Evolutionary conservation across 345 rosid genomes (phyloP).

Genomic region (Nasturtium officinale): DNA sequence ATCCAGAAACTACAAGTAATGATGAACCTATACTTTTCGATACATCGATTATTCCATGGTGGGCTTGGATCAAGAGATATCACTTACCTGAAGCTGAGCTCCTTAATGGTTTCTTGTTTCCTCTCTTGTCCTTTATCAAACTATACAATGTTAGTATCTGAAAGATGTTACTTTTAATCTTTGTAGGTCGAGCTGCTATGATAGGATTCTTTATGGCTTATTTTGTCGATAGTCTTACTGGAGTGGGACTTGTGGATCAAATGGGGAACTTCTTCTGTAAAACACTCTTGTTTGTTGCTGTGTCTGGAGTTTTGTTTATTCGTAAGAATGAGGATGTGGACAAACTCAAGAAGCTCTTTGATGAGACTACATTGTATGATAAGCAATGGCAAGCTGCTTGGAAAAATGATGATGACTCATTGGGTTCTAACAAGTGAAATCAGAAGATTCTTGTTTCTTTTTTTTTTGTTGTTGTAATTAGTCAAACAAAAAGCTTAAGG

Average conservation of each 20-base stretch:
- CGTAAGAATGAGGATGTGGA: slow-evolving; percentile 89
- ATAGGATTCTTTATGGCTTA: slow-evolving; percentile 92
- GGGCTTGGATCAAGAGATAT: slow-evolving; percentile 93
- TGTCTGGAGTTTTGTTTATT: slow-evolving; percentile 71
- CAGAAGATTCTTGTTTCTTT: not conserved
- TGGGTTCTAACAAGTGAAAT: slow-evolving; percentile 29
- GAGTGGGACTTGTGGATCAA: slow-evolving; percentile 85
- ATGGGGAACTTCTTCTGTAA: slow-evolving; percentile 91
- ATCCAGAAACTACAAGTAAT: slow-evolving; percentile 79
- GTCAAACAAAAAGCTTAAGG: not conserved
- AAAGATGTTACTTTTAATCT: not conserved
- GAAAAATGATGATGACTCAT: slow-evolving; percentile 59
- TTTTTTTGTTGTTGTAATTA: slow-evolving; percentile 33
- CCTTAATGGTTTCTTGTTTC: slow-evolving; percentile 65
- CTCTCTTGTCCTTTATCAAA: not conserved
- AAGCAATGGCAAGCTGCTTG: slow-evolving; percentile 97
- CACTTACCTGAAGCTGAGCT: slow-evolving; percentile 93
- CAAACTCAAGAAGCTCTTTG: slow-evolving; percentile 65
- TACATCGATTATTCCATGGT: slow-evolving; percentile 90
- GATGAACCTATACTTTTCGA: slow-evolving; percentile 80
- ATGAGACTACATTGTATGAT: slow-evolving; percentile 86
- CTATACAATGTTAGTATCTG: not conserved
- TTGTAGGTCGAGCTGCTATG: slow-evolving; percentile 87
- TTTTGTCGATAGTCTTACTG: slow-evolving; percentile 82
- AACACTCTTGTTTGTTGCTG: slow-evolving; percentile 75